Percentiles rank a stretch among this genome's conserved stretches.
phyloP scores from a whole-genome alignment of 192 early-diverging fungal genomes.

The Gaertneriomyces semiglobifer region DNA sequence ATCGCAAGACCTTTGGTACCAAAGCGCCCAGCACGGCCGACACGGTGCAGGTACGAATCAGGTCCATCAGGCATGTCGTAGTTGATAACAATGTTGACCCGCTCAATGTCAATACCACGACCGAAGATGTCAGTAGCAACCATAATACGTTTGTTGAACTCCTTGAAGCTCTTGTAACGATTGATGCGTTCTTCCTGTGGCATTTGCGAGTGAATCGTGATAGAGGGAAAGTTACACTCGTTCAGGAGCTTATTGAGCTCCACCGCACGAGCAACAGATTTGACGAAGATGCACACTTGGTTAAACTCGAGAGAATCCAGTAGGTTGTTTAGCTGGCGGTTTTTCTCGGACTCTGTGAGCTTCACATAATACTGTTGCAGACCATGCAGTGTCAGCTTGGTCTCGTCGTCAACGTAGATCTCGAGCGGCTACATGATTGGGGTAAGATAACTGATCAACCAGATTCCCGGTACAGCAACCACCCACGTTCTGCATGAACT shows the following conservation, averaged over 20 bases:
- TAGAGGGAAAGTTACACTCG: conserved; percentile 91
- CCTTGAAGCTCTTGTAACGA: conserved; percentile 93
- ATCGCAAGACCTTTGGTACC: conserved; percentile 98
- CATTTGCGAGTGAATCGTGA: conserved; percentile 89
- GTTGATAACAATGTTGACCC: conserved; percentile 99
- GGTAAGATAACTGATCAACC: conserved; percentile 13
- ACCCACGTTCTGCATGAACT: conserved; percentile 91
- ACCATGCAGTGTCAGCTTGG: conserved; percentile 96
- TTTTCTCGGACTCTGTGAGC: conserved; percentile 82
- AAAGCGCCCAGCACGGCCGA: conserved; percentile 98
- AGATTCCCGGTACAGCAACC: conserved; percentile 13
- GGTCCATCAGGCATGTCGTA: conserved; percentile 92
- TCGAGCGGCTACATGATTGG: conserved; percentile 70
- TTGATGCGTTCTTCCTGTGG: conserved; percentile 87
- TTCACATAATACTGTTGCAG: conserved; percentile 93
- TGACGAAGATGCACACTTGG: conserved; percentile 97
- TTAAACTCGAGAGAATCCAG: conserved; percentile 96
- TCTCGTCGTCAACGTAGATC: conserved; percentile 97
- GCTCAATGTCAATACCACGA: conserved; percentile 97
- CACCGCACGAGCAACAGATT: conserved; percentile 81
- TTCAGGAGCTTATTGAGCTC: conserved; percentile 81
- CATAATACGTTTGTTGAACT: conserved; percentile 90
- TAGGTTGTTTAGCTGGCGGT: conserved; percentile 87
- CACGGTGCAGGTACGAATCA: conserved; percentile 91
- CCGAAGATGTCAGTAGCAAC: conserved; percentile 98